Evolutionary conservation across 345 rosid species (phyloP).

Genomic region (Populus ilicifolia): DNA sequence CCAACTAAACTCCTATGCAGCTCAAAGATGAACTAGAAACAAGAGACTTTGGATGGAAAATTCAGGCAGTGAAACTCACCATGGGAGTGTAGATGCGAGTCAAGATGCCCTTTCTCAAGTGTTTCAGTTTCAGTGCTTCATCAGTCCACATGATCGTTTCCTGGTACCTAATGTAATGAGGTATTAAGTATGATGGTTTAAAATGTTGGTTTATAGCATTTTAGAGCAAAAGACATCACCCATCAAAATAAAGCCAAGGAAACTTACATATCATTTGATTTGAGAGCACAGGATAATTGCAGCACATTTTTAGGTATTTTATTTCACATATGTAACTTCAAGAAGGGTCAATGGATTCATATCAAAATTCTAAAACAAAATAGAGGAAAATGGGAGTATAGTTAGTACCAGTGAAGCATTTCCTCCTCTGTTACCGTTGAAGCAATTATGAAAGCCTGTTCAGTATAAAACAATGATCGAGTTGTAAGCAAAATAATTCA

Average conservation of each 20-base stretch:
- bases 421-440: constrained; percentile 90
- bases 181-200: background rate
- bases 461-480: constrained; percentile 25
- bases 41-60: background rate
- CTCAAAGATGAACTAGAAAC: constrained; percentile 4
- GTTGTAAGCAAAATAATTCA: constrained; percentile 11
- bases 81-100: constrained; percentile 77
- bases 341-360: background rate
- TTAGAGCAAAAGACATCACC: background rate
- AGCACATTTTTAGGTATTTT: background rate
- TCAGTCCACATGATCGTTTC: constrained; percentile 84
- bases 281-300: background rate
- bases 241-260: background rate
- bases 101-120: constrained; percentile 68
- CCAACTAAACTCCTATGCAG: background rate
- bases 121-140: constrained; percentile 50
- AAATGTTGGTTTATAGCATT: background rate
- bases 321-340: background rate
- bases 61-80: constrained; percentile 43
- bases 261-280: background rate
- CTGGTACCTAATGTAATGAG: constrained; percentile 51
- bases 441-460: constrained; percentile 97
- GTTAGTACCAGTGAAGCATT: constrained; percentile 82
- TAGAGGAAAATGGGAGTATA: constrained; percentile 3
- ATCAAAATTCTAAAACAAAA: background rate